These are phyloP conservation scores for Paecilomyces variotii DNA, from an alignment of 2,329 filamentous ascomycete species.

Conservation along the genomic window DNA sequence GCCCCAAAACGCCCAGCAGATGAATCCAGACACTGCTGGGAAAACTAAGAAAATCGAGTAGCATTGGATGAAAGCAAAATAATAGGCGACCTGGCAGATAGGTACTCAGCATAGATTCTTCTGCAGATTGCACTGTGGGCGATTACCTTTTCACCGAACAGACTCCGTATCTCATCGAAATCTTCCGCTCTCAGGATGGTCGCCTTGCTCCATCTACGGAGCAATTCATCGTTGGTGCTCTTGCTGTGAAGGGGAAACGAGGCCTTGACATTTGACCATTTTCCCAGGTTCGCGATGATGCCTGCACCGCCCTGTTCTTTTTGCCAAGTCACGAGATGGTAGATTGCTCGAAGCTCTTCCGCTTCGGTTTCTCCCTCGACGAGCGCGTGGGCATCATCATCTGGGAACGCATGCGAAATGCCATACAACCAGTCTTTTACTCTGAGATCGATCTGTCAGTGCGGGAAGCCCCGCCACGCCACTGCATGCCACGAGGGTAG, in stretches of 20 bases:
- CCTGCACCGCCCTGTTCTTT: constrained; percentile 70
- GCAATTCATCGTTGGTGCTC: constrained; percentile 64
- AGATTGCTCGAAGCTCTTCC: constrained; percentile 79
- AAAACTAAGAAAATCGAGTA: constrained; percentile 81
- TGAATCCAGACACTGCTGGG: constrained; percentile 68
- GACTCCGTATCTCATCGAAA: constrained; percentile 65
- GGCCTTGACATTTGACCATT: constrained; percentile 66
- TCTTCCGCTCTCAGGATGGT: constrained; percentile 58
- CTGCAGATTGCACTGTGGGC: no score
- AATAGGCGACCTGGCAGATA: constrained; percentile 64
- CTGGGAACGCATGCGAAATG: constrained; percentile 68
- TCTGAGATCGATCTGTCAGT: constrained; percentile 35
- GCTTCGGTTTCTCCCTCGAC: constrained; percentile 79
- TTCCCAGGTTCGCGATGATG: constrained; percentile 59
- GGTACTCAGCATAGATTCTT: neutral
- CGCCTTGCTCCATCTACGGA: constrained; percentile 62
- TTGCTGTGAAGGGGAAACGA: constrained; percentile 75
- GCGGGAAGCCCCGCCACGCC: no score
- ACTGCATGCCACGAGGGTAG: neutral
- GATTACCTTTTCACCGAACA: constrained; percentile 62
- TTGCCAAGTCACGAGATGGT: constrained; percentile 71
- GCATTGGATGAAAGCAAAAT: constrained; percentile 87
- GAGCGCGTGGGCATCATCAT: constrained; percentile 60
- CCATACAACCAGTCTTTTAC: constrained; percentile 93
- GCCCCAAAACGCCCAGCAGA: constrained; percentile 71